Conservation (phyloP, 2,329 filamentous ascomycete genomes). For the Drechslerella coelobrocha region DNA sequence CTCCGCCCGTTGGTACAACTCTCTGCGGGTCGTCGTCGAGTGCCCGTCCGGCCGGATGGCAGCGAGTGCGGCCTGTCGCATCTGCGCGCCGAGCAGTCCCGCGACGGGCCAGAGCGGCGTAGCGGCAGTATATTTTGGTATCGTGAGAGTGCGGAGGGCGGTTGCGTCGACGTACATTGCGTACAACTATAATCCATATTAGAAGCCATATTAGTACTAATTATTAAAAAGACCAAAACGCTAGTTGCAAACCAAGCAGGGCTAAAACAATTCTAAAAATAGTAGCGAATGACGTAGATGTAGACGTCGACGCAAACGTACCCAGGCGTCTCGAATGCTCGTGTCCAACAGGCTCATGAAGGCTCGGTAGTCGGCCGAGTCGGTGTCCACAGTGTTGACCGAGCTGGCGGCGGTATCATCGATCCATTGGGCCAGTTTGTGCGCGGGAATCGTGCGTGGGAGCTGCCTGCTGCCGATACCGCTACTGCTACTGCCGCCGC, state of each 20-base stretch:
- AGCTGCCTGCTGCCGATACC: slow-evolving; percentile 6
- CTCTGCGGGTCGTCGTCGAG: slow-evolving; percentile 68
- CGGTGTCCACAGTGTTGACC: slow-evolving; percentile 22
- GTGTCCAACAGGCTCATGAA: slow-evolving; percentile 52
- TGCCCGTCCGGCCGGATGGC: slow-evolving; percentile 69
- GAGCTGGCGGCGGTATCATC: slow-evolving; percentile 58
- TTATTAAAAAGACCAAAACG: slow-evolving; percentile 9
- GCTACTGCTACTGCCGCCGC: background rate
- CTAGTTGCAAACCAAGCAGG: no score
- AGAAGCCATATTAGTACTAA: background rate
- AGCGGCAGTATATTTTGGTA: slow-evolving; percentile 70
- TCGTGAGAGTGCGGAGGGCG: slow-evolving; percentile 72
- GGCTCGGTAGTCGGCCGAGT: slow-evolving; percentile 44
- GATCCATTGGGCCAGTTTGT: slow-evolving; percentile 73
- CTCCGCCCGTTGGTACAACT: no score
- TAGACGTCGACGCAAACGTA: slow-evolving; percentile 58
- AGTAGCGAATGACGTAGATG: no score
- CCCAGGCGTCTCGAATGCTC: slow-evolving; percentile 83
- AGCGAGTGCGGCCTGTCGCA: slow-evolving; percentile 74
- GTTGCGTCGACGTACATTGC: slow-evolving; percentile 75
- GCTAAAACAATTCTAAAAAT: no score
- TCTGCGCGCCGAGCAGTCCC: slow-evolving; percentile 68
- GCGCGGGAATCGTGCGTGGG: slow-evolving; percentile 65
- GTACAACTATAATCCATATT: slow-evolving; percentile 70
- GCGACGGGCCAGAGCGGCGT: slow-evolving; percentile 69